phyloP scores from a whole-genome alignment of 2,329 filamentous ascomycete genomes.

The Fusarium coffeatum region DNA sequence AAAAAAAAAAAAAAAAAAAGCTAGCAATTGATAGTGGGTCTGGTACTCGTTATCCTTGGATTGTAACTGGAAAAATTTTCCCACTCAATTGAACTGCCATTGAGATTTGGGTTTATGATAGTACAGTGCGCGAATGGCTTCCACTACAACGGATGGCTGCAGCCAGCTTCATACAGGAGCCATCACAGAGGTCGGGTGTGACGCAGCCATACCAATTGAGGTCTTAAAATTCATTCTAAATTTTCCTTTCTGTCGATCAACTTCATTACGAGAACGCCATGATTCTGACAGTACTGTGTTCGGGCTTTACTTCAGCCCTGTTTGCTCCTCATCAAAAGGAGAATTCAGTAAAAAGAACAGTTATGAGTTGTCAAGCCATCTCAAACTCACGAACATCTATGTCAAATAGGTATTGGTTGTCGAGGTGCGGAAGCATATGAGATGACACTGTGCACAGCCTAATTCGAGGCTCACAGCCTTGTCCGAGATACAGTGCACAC shows the following conservation, averaged over 20 bases:
- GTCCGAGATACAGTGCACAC: background rate
- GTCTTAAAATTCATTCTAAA: conserved; percentile 12
- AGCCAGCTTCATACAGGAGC: background rate
- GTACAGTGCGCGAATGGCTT: conserved; percentile 35
- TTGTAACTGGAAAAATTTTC: conserved; percentile 38
- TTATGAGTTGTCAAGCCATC: background rate
- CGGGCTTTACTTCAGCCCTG: background rate
- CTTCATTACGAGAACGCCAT: background rate
- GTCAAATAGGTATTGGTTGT: background rate
- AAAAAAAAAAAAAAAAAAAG: conserved; percentile 14
- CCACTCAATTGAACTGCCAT: background rate
- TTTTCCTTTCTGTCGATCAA: background rate
- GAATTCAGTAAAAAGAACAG: background rate
- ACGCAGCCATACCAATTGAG: conserved; percentile 27
- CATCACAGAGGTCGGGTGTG: conserved; percentile 20
- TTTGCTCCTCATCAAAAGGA: background rate
- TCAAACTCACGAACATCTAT: conserved; percentile 11
- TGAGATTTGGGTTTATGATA: conserved; percentile 11
- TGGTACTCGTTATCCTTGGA: conserved; percentile 22
- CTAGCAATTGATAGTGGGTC: conserved; percentile 38
- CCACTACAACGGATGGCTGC: conserved; percentile 16
- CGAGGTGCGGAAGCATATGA: conserved; percentile 7
- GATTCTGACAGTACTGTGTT: background rate
- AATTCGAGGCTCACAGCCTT: conserved; percentile 9
- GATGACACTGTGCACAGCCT: conserved; percentile 28